phyloP scores from a whole-genome alignment of 306 rosid genomes.

The Trifolium subterraneum region DNA sequence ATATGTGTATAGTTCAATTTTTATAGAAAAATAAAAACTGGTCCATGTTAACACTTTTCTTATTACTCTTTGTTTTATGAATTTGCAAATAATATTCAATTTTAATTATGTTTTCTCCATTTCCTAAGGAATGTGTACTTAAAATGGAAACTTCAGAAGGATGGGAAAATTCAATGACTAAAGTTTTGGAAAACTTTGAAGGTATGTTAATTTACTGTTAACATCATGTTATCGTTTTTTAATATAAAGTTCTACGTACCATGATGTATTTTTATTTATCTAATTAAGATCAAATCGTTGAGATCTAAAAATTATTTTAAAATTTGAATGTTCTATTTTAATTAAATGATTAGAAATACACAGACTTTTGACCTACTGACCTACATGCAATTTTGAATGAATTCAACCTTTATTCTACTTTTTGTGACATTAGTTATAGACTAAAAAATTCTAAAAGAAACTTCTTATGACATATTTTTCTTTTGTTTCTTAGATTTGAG shows the following conservation, averaged over 20 bases:
- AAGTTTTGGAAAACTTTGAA: conserved; percentile 33
- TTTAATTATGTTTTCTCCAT: background rate
- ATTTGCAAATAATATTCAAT: background rate
- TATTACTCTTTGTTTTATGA: background rate
- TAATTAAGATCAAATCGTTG: too few species aligned
- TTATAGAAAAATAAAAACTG: too few species aligned
- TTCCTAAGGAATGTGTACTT: conserved; percentile 37
- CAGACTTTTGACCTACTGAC: too few species aligned
- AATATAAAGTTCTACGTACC: too few species aligned
- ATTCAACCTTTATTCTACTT: background rate
- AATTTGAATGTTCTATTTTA: too few species aligned
- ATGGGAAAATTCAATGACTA: conserved; percentile 38
- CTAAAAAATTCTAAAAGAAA: background rate
- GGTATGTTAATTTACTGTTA: conserved; percentile 1
- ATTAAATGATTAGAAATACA: background rate
- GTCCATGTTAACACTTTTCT: too few species aligned
- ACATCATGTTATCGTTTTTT: background rate
- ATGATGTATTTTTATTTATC: too few species aligned
- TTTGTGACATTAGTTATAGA: background rate
- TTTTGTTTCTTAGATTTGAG: background rate
- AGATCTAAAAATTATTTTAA: too few species aligned
- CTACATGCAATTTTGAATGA: background rate
- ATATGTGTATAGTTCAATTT: too few species aligned
- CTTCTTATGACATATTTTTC: background rate
- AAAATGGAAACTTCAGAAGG: conserved; percentile 8